Evolutionary conservation across 768 basidiomycete genomes (phyloP).

Genomic region (Cubamyces sp.): DNA sequence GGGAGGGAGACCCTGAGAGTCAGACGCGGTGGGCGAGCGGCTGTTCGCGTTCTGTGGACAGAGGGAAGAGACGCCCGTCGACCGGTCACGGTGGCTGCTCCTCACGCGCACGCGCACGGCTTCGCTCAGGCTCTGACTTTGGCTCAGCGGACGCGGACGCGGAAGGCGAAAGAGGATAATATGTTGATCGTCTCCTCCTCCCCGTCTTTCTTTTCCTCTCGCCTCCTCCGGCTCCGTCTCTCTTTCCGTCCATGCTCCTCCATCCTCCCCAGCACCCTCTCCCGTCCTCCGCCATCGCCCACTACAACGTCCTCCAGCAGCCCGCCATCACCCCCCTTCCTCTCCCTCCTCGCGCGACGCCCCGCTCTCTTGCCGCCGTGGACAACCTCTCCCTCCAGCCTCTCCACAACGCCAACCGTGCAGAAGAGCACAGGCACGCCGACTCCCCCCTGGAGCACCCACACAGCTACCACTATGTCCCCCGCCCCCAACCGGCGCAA

Average conservation of each 20-base stretch:
- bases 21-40: conserved; percentile 8
- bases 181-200: conserved; percentile 8
- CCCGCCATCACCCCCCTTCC: conserved; percentile 8
- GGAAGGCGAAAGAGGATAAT: conserved; percentile 8
- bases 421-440: conserved; percentile 6
- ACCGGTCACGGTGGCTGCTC: conserved; percentile 10
- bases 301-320: conserved; percentile 20
- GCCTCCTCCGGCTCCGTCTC: conserved; percentile 17
- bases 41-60: background rate
- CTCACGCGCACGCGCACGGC: background rate
- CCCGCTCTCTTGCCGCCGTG: conserved; percentile 25
- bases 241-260: conserved; percentile 24
- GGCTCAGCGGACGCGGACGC: background rate
- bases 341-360: conserved; percentile 16
- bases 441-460: conserved; percentile 22
- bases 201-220: conserved; percentile 5
- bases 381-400: conserved; percentile 18
- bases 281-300: conserved; percentile 17
- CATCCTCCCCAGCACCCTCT: conserved; percentile 19
- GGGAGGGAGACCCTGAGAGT: conserved; percentile 23
- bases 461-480: conserved; percentile 28
- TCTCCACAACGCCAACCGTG: conserved; percentile 4
- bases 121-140: background rate
- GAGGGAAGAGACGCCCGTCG: background rate
- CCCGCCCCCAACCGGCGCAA: conserved; percentile 24